Evolutionary conservation across 177 flowering plant species (phyloP), one percentile per base, ranked within the genome.

Genomic region (Vitis hybrid): DNA sequence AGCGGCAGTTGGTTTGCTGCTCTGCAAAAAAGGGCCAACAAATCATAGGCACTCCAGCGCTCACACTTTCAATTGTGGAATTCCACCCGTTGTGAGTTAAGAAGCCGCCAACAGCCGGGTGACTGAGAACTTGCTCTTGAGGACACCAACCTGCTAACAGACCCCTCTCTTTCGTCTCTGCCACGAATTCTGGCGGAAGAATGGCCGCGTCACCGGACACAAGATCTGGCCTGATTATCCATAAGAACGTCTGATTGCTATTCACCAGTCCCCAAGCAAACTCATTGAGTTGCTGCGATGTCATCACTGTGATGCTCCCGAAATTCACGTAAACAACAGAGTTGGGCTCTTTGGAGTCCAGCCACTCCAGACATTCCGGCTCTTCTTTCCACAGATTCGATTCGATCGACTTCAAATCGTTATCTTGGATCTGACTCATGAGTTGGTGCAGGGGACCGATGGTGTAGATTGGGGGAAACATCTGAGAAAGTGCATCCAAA

Each of bases 1-100:
- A 84, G 66, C 85, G 13, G 52, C 91, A 84, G 30, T 89, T 87
- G 0, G 84, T 87, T 51, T 75, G 89, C 45, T 89, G 93, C 71
- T 89, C 93, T 0, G 88, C 86, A 32, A 86, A 86, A 68, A 87
- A 86, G 0, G 91, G 89, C 93, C 89, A 89, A 52, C 86, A 86
- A 0, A 87, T 34, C 75, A 86, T 64, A 4, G 91, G 87, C 51
- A 87, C 86, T 0, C 93, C 93, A 8, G 60, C 61, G 4, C 69
- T 63, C 0, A 87, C 17, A 51, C 87, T 84, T 55, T 87, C 91
- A 0, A 86, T 2, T 1, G 80, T 84, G 0, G 93, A 89, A 52
- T 89, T 89, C 93, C 93, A 89, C 3, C 93, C 93, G 14, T 76
- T 60, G 57, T 89, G 93, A 0, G 87, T 87, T 15, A 89, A 64